Conservation (phyloP, 2,329 filamentous ascomycete species). For the Paecilomyces niveus region DNA sequence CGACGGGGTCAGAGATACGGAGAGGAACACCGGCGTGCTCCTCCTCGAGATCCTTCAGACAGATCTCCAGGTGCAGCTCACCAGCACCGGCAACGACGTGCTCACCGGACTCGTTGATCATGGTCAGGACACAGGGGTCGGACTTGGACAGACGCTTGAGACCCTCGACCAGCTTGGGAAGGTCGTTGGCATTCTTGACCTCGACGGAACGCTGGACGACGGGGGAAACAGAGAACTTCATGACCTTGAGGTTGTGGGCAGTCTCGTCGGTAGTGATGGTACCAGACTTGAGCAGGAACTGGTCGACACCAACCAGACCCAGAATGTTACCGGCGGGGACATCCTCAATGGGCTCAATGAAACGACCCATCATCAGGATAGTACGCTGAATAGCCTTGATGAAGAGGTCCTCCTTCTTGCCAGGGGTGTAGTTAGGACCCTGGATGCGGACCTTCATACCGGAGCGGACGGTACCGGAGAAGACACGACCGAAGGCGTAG, state of each 20-base stretch:
- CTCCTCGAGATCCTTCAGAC: constrained; percentile 99
- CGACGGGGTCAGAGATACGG: constrained; percentile 95
- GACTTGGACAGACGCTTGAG: constrained; percentile 99
- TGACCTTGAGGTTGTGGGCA: constrained; percentile 99
- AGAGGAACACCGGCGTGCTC: constrained; percentile 98
- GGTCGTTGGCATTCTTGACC: constrained; percentile 99
- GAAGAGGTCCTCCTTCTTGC: constrained; percentile 98
- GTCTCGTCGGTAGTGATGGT: constrained; percentile 95
- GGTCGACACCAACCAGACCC: constrained; percentile 97
- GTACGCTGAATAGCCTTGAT: constrained; percentile 99
- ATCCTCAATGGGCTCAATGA: constrained; percentile 97
- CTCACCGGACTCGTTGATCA: constrained; percentile 87
- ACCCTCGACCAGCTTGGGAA: constrained; percentile 99
- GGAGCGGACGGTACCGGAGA: constrained; percentile 94
- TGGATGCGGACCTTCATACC: constrained; percentile 99
- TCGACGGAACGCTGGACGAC: constrained; percentile 98
- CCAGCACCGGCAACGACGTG: constrained; percentile 98
- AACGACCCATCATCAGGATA: constrained; percentile 99
- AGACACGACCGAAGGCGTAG: constrained; percentile 99
- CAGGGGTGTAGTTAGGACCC: constrained; percentile 96
- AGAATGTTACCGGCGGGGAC: constrained; percentile 99
- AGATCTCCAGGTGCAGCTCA: constrained; percentile 99
- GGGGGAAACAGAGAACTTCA: constrained; percentile 99
- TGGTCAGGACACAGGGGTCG: constrained; percentile 92
- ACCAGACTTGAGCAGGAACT: constrained; percentile 99